Evolutionary conservation across 176 grass and related monocot species (phyloP), one percentile per base, ranked within the genome.

Genomic region (Paspalum vaginatum): DNA sequence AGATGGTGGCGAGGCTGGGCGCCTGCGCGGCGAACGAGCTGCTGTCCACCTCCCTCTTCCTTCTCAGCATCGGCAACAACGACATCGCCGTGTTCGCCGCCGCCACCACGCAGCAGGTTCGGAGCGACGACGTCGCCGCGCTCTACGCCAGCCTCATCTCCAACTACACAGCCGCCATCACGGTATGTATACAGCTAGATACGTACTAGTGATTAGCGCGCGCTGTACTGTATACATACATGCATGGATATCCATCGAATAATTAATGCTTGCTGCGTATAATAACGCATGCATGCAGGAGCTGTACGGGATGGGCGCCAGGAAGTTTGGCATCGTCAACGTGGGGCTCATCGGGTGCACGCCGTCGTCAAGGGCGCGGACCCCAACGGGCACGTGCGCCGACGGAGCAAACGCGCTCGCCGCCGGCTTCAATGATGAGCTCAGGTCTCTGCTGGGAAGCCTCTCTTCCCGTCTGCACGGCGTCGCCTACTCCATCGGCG

Each of bases 301-400:
- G 4, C 0, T 89, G 12, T 51, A 89, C 55, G 2, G 1, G 45
- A 37, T 89, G 69, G 87, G 87, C 5, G 87, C 69, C 6, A 81
- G 87, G 55, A 89, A 85, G 65, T 54, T 89, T 0, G 69, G 51
- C 25, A 18, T 89, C 38, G 65, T 85, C 38, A 81, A 76, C 64
- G 45, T 89, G 0, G 77, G 71, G 0, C 83, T 38, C 0, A 41
- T 89, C 6, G 87, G 87, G 17, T 89, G 87, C 64, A 61, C 68
- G 18, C 87, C 87, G 17, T 0, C 1, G 0, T 38, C 41, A 60
- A 46, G 87, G 0, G 4, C 49, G 37, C 47, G 46, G 48, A 82
- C 16, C 55, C 12, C 72, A 0, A 49, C 32, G 3, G 88, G 73
- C 8, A 73, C 42, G 1, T 89, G 87, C 57, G 39, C 39, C 11